Conservation (phyloP, 2,329 filamentous ascomycete species). For the Atkinsonella hypoxylon region DNA sequence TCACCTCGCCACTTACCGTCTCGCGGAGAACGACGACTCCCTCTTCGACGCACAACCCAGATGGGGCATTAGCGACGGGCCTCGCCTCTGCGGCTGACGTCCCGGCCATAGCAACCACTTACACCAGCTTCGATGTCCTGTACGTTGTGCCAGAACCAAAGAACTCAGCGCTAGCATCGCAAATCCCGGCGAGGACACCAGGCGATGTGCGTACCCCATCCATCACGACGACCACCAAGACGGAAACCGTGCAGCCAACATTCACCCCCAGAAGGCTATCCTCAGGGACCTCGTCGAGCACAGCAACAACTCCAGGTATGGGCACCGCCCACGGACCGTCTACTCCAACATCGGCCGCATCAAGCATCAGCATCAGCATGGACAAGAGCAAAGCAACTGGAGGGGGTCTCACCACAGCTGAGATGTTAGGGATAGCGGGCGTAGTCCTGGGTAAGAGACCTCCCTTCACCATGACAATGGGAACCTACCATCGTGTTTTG, state of each 20-base stretch:
- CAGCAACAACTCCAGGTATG: not conserved
- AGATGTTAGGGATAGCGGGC: not conserved
- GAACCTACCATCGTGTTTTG: not conserved
- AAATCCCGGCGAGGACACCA: not conserved
- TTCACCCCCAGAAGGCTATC: not conserved
- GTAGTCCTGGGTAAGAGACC: not conserved
- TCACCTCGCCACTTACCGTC: not conserved
- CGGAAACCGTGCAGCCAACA: not conserved
- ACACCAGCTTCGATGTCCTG: not conserved
- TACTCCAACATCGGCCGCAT: not conserved
- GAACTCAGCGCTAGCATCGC: not conserved
- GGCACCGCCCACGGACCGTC: not conserved
- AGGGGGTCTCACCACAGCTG: not conserved
- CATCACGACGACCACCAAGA: not conserved
- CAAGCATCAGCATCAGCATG: not conserved
- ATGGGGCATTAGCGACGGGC: not conserved
- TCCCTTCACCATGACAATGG: not conserved
- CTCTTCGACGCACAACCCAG: constrained; percentile 19
- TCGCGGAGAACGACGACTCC: constrained; percentile 16
- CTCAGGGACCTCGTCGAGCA: not conserved
- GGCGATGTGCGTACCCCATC: not conserved
- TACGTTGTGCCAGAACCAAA: not conserved
- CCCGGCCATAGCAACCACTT: not conserved
- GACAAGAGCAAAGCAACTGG: not conserved
- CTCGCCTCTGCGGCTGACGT: not conserved